Conservation (phyloP, 257 asterid species). For the Capsicum rhomboideum region DNA sequence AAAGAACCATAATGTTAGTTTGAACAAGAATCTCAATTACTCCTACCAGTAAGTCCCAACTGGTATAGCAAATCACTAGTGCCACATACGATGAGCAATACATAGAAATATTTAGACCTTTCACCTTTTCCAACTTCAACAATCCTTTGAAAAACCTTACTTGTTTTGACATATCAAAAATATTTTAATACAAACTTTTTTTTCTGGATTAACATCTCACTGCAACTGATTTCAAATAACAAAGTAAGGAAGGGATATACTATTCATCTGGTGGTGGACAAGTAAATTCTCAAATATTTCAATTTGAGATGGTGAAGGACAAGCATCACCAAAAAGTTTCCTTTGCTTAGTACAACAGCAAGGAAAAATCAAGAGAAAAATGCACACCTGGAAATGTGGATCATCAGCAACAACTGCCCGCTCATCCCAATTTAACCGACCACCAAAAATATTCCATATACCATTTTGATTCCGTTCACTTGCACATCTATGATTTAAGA, state of each 20-base stretch:
- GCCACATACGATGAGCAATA: background rate
- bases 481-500: conserved; percentile 94
- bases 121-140: background rate
- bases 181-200: background rate
- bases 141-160: background rate
- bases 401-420: conserved; percentile 94
- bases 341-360: background rate
- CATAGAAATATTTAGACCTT: background rate
- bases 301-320: background rate
- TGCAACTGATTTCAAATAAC: background rate
- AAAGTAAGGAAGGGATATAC: background rate
- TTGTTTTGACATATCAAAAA: background rate
- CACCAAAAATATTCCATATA: conserved; percentile 94
- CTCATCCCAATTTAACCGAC: conserved; percentile 95
- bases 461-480: conserved; percentile 66
- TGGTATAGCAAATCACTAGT: background rate
- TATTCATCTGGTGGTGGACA: background rate
- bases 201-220: background rate
- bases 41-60: background rate
- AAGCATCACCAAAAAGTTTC: background rate
- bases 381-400: conserved; percentile 93
- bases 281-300: background rate
- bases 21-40: background rate
- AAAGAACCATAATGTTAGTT: background rate
- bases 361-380: background rate